phyloP scores from a whole-genome alignment of 371 early-diverging fungal genomes.

The Lichtheimia ornata region DNA sequence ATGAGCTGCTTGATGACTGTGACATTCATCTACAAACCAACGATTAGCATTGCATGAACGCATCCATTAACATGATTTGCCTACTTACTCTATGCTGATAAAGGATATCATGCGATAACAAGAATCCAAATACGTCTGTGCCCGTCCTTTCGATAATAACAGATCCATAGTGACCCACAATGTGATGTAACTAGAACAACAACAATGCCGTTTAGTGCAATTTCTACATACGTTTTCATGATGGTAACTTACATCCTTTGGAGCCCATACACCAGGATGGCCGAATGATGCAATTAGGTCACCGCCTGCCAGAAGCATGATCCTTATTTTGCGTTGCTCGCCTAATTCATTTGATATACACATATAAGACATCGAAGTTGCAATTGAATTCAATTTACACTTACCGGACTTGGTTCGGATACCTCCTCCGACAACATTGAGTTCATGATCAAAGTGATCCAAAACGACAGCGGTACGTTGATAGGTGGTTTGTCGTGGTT shows the following conservation, averaged over 20 bases:
- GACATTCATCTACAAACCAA: conserved; percentile 70
- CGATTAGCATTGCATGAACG: not conserved
- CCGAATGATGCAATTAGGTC: conserved; percentile 96
- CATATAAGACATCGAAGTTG: not conserved
- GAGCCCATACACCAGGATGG: conserved; percentile 88
- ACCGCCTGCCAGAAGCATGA: conserved; percentile 95
- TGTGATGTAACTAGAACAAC: conserved; percentile 78
- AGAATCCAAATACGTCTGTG: conserved; percentile 89
- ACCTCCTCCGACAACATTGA: conserved; percentile 74
- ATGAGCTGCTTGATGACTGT: conserved; percentile 93
- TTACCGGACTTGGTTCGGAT: conserved; percentile 45
- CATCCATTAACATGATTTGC: not conserved
- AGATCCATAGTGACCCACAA: conserved; percentile 92
- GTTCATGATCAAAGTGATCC: conserved; percentile 89
- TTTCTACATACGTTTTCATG: not conserved
- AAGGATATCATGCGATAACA: conserved; percentile 88
- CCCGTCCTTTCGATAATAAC: conserved; percentile 95
- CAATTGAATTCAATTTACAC: not conserved
- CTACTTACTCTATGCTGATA: conserved; percentile 78
- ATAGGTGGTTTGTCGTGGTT: conserved; percentile 77
- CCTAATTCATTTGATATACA: not conserved
- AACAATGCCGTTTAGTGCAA: not conserved
- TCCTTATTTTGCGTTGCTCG: conserved; percentile 51
- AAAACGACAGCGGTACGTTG: conserved; percentile 91
- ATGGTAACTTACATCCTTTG: conserved; percentile 77